Evolutionary conservation across 495 filamentous ascomycete species (phyloP).

Genomic region (Neurospora africana): DNA sequence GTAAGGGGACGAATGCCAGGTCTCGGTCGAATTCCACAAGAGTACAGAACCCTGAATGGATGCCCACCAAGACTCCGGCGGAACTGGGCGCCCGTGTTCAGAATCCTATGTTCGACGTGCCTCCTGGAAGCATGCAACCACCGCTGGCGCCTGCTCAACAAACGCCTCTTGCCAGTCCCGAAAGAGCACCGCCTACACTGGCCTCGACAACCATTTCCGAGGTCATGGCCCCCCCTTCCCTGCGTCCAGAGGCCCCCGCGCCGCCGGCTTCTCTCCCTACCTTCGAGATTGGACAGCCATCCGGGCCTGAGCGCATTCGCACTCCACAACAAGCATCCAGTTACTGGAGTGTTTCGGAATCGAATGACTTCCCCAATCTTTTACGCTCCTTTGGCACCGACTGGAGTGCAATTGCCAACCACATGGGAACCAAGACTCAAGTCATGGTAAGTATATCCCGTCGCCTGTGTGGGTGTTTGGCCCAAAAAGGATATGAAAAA

Average conservation of each 20-base stretch:
- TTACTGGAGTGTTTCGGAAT: constrained; percentile 95
- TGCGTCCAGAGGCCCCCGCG: constrained; percentile 37
- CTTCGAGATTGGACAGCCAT: constrained; percentile 30
- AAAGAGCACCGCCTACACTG: constrained; percentile 22
- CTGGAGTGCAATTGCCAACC: constrained; percentile 70
- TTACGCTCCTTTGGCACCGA: constrained; percentile 81
- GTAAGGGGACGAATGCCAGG: constrained; percentile 25
- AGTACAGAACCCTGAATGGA: constrained; percentile 28
- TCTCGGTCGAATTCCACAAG: constrained; percentile 37
- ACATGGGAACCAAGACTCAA: constrained; percentile 86
- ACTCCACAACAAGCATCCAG: constrained; percentile 64
- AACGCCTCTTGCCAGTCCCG: constrained; percentile 25
- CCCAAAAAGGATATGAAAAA: neutral
- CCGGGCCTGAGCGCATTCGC: constrained; percentile 33
- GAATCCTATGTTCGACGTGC: constrained; percentile 26
- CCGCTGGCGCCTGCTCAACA: constrained; percentile 25
- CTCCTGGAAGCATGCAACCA: constrained; percentile 26
- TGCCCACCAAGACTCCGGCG: constrained; percentile 19
- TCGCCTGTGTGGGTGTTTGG: neutral
- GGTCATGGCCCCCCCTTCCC: constrained; percentile 38
- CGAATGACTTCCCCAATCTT: constrained; percentile 67
- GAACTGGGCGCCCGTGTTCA: constrained; percentile 20
- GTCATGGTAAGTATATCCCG: constrained; percentile 62
- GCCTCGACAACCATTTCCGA: constrained; percentile 28
- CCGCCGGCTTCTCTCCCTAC: constrained; percentile 24